Percentiles rank a stretch among this genome's conserved stretches.
Conservation (phyloP, 352 stramenopile species). For the Pythium graminicola region DNA sequence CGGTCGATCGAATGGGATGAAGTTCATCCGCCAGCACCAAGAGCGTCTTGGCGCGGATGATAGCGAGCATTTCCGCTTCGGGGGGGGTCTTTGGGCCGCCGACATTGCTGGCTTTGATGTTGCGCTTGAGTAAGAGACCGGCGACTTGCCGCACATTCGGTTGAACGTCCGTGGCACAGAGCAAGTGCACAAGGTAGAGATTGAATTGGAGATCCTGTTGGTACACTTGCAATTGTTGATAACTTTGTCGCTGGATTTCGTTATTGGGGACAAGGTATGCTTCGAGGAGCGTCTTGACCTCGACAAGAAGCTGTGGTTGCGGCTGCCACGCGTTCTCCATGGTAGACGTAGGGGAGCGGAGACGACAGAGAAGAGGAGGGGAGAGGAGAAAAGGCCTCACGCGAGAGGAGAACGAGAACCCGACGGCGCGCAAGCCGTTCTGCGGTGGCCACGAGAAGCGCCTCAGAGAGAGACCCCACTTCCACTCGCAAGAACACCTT, state of each 20-base stretch:
- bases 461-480: conserved; percentile 9
- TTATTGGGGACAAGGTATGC: conserved; percentile 83
- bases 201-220: conserved; percentile 88
- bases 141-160: conserved; percentile 69
- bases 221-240: conserved; percentile 81
- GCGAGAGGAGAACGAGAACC: not conserved
- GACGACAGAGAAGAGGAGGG: not conserved
- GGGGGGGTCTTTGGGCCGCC: conserved; percentile 37
- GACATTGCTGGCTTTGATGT: conserved; percentile 76
- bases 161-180: conserved; percentile 55
- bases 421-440: conserved; percentile 6
- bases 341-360: not conserved
- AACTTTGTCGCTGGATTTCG: conserved; percentile 74
- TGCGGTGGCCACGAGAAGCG: conserved; percentile 16
- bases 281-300: conserved; percentile 74
- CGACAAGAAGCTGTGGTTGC: conserved; percentile 59
- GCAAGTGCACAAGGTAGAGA: conserved; percentile 80
- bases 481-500: conserved; percentile 13
- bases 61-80: conserved; percentile 70
- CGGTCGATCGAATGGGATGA: conserved; percentile 68
- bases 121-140: conserved; percentile 79
- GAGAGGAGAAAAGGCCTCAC: not conserved
- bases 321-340: conserved; percentile 68
- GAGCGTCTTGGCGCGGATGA: conserved; percentile 74
- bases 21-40: conserved; percentile 54